A percentile compares a stretch with the other conserved stretches of the same genome.
Conservation (phyloP, 106 monocot genomes). For the Phalaenopsis equestris region DNA sequence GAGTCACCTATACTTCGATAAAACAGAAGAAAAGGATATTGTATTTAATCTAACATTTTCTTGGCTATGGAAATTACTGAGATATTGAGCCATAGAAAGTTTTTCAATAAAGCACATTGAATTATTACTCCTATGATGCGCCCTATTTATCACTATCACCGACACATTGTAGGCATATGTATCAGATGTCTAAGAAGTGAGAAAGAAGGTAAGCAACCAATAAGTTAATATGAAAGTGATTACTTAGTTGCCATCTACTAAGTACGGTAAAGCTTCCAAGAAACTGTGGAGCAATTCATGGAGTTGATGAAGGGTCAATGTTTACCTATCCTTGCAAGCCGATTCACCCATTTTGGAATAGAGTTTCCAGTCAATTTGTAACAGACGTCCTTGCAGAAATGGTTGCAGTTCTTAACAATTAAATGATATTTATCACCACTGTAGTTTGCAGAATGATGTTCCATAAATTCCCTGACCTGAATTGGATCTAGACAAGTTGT, state of each 20-base stretch:
- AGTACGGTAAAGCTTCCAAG: neutral
- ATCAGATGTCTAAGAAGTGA: neutral
- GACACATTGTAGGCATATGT: neutral
- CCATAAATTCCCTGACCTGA: constrained; percentile 88
- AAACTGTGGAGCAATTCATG: neutral
- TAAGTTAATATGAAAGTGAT: neutral
- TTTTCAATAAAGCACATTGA: neutral
- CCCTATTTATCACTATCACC: neutral
- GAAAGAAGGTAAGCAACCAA: neutral
- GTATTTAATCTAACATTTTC: too few relatives aligned
- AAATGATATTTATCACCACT: constrained; percentile 77
- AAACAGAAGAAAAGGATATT: too few relatives aligned
- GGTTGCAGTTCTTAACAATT: constrained; percentile 84
- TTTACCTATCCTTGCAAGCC: constrained; percentile 80
- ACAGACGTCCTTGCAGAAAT: constrained; percentile 85
- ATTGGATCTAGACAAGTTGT: constrained; percentile 70
- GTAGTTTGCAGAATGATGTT: constrained; percentile 63
- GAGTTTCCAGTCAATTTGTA: constrained; percentile 74
- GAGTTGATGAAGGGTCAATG: neutral
- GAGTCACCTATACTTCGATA: too few relatives aligned
- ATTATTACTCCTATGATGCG: neutral
- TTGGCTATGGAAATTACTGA: neutral
- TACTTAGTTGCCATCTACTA: neutral
- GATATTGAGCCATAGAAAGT: neutral
- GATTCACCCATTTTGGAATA: constrained; percentile 88